A percentile compares a stretch with the other conserved stretches of the same genome.
Conservation (phyloP, 768 basidiomycete species). For the Rhodotorula paludigena region DNA sequence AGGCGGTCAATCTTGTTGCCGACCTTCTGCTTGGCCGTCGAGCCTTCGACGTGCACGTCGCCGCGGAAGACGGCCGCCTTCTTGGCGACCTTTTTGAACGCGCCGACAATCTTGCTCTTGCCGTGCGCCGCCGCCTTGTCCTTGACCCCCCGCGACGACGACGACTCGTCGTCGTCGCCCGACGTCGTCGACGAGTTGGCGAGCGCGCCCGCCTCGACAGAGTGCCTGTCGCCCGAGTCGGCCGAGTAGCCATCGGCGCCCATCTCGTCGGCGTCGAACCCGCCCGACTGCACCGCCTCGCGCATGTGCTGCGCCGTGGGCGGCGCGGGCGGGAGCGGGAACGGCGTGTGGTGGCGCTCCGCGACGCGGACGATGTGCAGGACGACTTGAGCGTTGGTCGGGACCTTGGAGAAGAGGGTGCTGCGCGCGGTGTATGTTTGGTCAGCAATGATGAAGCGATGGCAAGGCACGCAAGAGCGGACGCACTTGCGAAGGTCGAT, state of each 20-base stretch:
- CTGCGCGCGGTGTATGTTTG: no score
- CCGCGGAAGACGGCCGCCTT: conserved; percentile 48
- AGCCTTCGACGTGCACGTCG: conserved; percentile 49
- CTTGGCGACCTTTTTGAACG: conserved; percentile 46
- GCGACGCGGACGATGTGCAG: conserved; percentile 48
- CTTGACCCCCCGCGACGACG: background rate
- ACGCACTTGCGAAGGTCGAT: conserved; percentile 48
- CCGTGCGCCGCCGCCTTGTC: conserved; percentile 1
- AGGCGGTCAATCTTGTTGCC: conserved; percentile 47
- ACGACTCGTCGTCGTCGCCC: conserved; percentile 3
- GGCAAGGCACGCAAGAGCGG: conserved; percentile 1
- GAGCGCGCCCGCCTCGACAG: conserved; percentile 25
- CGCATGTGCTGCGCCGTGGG: conserved; percentile 44
- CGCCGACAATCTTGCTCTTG: conserved; percentile 44
- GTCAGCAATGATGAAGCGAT: background rate
- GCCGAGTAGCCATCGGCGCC: conserved; percentile 10
- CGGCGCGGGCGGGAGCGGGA: conserved; percentile 39
- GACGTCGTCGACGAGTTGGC: conserved; percentile 3
- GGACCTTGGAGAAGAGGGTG: conserved; percentile 47
- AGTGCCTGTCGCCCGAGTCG: background rate
- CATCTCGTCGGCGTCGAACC: conserved; percentile 34
- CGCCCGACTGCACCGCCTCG: conserved; percentile 45
- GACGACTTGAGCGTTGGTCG: conserved; percentile 49
- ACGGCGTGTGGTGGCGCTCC: conserved; percentile 42
- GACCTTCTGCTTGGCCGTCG: conserved; percentile 43